These are phyloP conservation scores for Casuarina glauca DNA, from an alignment of 306 rosid genomes.

Conservation along the genomic window DNA sequence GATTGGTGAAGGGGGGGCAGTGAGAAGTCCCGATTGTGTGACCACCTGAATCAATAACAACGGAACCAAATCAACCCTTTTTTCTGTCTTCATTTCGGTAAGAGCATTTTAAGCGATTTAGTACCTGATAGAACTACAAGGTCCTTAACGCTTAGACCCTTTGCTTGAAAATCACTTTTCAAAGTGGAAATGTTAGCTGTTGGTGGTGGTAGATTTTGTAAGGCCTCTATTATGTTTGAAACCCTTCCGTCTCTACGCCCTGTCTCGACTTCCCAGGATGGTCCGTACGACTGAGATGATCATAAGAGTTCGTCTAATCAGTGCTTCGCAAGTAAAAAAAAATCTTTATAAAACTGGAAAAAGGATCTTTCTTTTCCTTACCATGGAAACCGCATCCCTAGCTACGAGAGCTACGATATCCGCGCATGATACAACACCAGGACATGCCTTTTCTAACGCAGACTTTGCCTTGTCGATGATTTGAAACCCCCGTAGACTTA, in stretches of 20 bases:
- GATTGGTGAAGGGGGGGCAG: constrained; percentile 33
- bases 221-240: not conserved
- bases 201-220: not conserved
- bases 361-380: constrained; percentile 3
- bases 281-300: not conserved
- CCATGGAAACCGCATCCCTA: constrained; percentile 35
- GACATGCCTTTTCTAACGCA: constrained; percentile 23
- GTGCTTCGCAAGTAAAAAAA: not conserved
- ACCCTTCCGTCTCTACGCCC: constrained; percentile 1
- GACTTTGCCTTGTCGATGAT: not conserved
- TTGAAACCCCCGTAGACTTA: constrained; percentile 2
- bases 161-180: not conserved
- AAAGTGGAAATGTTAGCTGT: not conserved
- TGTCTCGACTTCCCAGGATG: constrained; percentile 8
- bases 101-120: not conserved
- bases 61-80: not conserved
- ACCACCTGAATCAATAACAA: constrained; percentile 26
- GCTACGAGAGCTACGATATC: constrained; percentile 41
- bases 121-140: not conserved
- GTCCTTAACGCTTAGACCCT: constrained; percentile 1
- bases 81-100: not conserved
- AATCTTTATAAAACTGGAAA: not conserved
- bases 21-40: constrained; percentile 50
- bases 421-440: constrained; percentile 54
- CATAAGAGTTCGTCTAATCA: not conserved